Conservation (phyloP, 2,329 filamentous ascomycete genomes). For the Ceratocystis huliohia region DNA sequence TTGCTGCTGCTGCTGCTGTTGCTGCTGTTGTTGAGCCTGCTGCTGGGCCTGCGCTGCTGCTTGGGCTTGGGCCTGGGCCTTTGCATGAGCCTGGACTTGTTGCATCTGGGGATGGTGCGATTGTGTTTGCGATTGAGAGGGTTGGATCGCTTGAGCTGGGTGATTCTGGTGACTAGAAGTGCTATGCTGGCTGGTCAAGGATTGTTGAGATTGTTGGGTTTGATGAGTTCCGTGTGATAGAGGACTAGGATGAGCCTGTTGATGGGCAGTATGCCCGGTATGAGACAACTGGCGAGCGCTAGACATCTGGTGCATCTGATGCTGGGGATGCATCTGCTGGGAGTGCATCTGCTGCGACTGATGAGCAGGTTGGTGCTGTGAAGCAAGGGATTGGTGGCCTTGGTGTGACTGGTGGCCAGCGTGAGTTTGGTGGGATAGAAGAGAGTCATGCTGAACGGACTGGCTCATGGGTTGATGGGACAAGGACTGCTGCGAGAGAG, state of each 20-base stretch:
- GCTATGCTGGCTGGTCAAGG: conserved; percentile 16
- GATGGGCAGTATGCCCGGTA: conserved; percentile 16
- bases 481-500: conserved; percentile 15
- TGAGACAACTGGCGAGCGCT: conserved; percentile 16
- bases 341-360: conserved; percentile 16
- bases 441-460: conserved; percentile 32
- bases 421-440: conserved; percentile 34
- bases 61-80: conserved; percentile 16
- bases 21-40: conserved; percentile 17
- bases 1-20: conserved; percentile 23
- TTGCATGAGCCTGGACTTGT: conserved; percentile 15
- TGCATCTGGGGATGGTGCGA: conserved; percentile 21
- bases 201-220: conserved; percentile 21
- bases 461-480: conserved; percentile 25
- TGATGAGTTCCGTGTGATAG: conserved; percentile 17
- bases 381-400: conserved; percentile 25
- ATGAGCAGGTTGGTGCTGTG: conserved; percentile 25
- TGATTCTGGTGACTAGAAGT: conserved; percentile 23
- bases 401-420: conserved; percentile 26
- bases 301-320: conserved; percentile 18
- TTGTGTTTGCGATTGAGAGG: conserved; percentile 25
- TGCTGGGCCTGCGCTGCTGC: conserved; percentile 13
- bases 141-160: conserved; percentile 23
- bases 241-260: conserved; percentile 18
- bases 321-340: conserved; percentile 14